Evolutionary conservation across 768 basidiomycete species (phyloP).

Genomic region (Termitomyces sp.): DNA sequence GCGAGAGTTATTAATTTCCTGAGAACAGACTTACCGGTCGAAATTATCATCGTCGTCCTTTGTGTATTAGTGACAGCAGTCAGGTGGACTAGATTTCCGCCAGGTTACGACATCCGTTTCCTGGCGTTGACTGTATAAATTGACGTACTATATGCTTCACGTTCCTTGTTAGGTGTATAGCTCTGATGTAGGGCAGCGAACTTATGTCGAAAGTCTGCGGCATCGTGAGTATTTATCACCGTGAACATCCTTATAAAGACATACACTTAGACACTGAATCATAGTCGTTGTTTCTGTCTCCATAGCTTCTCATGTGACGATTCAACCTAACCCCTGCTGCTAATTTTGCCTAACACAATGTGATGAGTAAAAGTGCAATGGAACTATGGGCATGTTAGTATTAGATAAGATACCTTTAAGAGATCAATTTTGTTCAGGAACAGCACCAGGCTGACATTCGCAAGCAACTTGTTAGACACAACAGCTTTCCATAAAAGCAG

Average conservation of each 20-base stretch:
- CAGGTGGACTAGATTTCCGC: constrained; percentile 54
- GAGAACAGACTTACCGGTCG: constrained; percentile 49
- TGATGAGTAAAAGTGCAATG: background rate
- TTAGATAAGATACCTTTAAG: constrained; percentile 46
- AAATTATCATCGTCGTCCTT: constrained; percentile 70
- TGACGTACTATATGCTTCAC: constrained; percentile 68
- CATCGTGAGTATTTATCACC: constrained; percentile 3
- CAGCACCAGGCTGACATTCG: constrained; percentile 72
- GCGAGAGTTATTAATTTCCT: constrained; percentile 1
- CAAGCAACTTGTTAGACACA: constrained; percentile 69
- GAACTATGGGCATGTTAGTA: background rate
- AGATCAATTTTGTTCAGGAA: constrained; percentile 84
- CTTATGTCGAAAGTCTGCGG: constrained; percentile 68
- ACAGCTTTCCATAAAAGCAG: constrained; percentile 71
- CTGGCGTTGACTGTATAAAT: background rate
- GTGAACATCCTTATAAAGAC: constrained; percentile 18
- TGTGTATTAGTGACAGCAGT: constrained; percentile 83
- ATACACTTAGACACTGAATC: constrained; percentile 72
- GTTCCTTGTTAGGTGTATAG: constrained; percentile 64
- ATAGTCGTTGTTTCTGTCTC: constrained; percentile 76
- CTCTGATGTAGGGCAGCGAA: constrained; percentile 69
- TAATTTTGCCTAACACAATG: constrained; percentile 56
- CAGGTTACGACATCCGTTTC: constrained; percentile 1
- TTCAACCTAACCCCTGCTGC: constrained; percentile 71
- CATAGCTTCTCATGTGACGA: constrained; percentile 68